These are phyloP conservation scores for Spergularia bocconei DNA, from an alignment of 148 eudicot species.

Conservation along the genomic window DNA sequence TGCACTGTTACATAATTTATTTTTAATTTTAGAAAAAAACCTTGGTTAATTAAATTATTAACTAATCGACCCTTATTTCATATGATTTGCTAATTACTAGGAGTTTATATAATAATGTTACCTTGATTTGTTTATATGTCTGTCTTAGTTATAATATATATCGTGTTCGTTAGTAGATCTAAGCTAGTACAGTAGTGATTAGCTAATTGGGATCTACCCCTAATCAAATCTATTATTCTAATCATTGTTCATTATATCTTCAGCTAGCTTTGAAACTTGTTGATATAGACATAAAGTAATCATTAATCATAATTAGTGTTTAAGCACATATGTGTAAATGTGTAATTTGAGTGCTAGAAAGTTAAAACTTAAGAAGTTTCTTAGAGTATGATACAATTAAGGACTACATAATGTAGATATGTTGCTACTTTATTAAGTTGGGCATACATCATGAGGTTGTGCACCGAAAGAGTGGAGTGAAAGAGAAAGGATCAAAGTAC, in stretches of 20 bases:
- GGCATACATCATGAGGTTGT: constrained; percentile 27
- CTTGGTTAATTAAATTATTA: not conserved
- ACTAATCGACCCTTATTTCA: constrained; percentile 15
- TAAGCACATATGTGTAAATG: not conserved
- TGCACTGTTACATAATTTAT: constrained; percentile 17
- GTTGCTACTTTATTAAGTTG: constrained; percentile 18
- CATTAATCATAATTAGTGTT: not conserved
- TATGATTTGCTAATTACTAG: not conserved
- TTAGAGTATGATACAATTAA: not conserved
- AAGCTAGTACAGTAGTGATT: constrained; percentile 1
- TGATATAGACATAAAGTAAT: not conserved
- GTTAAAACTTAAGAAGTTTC: not conserved
- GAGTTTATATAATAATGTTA: not conserved
- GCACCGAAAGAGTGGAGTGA: constrained; percentile 38
- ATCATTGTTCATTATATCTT: not conserved
- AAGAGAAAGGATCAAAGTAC: constrained; percentile 36
- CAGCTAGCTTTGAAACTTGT: too few relatives aligned
- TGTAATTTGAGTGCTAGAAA: too few relatives aligned
- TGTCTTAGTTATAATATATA: constrained; percentile 2
- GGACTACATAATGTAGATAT: not conserved
- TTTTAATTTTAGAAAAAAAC: not conserved
- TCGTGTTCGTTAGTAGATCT: constrained; percentile 9
- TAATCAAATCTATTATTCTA: not conserved
- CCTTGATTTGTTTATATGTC: not conserved
- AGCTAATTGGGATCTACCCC: not conserved